Evolutionary conservation across 805 yeast species (phyloP).

Genomic region (Sugiyamaella floridensis): DNA sequence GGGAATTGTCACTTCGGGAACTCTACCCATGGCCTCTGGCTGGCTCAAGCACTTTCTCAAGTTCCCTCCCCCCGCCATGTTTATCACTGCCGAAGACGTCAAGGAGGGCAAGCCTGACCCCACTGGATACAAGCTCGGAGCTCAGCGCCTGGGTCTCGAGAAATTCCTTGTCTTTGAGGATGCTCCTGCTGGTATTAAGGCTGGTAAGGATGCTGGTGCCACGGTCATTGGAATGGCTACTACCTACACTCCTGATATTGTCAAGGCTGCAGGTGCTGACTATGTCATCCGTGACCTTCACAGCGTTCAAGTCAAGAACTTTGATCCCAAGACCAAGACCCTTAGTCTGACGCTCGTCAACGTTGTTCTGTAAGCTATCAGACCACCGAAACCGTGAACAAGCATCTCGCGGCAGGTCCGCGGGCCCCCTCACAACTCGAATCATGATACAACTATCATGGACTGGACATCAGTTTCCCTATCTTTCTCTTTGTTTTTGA

Average conservation of each 20-base stretch:
- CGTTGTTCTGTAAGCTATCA: neutral
- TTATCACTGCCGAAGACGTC: conserved; percentile 78
- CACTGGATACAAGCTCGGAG: conserved; percentile 54
- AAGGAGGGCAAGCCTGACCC: conserved; percentile 81
- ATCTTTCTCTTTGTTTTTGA: no score
- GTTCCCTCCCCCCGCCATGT: conserved; percentile 57
- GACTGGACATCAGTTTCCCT: no score
- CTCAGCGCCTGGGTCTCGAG: conserved; percentile 33
- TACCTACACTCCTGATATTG: conserved; percentile 62
- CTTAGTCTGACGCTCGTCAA: conserved; percentile 13
- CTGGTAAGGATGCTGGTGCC: conserved; percentile 81
- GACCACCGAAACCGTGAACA: no score
- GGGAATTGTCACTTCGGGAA: conserved; percentile 86
- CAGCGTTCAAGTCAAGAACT: conserved; percentile 51
- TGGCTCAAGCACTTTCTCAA: conserved; percentile 66
- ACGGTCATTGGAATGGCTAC: conserved; percentile 77
- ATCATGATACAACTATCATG: no score
- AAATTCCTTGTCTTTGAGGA: conserved; percentile 66
- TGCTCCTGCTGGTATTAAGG: conserved; percentile 81
- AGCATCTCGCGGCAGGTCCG: neutral
- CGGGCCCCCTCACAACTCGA: neutral
- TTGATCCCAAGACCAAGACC: conserved; percentile 34
- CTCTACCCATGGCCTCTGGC: conserved; percentile 64
- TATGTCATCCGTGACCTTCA: conserved; percentile 71
- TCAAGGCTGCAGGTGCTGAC: conserved; percentile 71